Evolutionary conservation across 257 asterid species (phyloP).

Genomic region (Nicotiana sylvestris): DNA sequence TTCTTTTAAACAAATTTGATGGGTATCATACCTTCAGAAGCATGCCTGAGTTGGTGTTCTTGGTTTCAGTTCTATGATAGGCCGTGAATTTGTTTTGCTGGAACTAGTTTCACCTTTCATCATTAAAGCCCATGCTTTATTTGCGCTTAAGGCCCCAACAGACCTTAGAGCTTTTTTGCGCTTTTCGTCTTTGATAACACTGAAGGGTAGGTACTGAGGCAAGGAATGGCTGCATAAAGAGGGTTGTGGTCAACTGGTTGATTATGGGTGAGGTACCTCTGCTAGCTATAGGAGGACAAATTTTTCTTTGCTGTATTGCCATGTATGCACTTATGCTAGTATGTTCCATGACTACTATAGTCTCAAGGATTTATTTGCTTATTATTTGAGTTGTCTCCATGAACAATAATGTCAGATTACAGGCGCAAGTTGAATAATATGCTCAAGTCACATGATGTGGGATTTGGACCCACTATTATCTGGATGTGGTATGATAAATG

Average conservation of each 20-base stretch:
- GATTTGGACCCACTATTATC: background rate
- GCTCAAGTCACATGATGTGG: background rate
- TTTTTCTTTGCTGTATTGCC: background rate
- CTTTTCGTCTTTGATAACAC: too few relatives aligned
- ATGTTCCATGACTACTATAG: conserved; percentile 4
- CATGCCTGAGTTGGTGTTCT: background rate
- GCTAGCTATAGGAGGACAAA: background rate
- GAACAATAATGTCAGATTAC: background rate
- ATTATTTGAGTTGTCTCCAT: background rate
- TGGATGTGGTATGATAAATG: background rate
- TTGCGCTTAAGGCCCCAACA: too few relatives aligned
- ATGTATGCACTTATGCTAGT: background rate
- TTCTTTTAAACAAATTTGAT: background rate
- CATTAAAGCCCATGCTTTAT: too few relatives aligned
- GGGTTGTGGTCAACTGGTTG: background rate
- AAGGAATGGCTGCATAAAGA: background rate
- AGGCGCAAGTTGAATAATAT: background rate
- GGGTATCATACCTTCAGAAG: background rate
- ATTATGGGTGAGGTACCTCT: background rate
- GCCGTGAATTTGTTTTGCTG: background rate
- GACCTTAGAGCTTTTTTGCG: too few relatives aligned
- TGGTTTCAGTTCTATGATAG: background rate
- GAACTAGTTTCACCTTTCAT: background rate
- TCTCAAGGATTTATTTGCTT: background rate
- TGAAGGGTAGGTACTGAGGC: background rate